Evolutionary conservation across 805 yeast species (phyloP).

Genomic region (Kazachstania africana): DNA sequence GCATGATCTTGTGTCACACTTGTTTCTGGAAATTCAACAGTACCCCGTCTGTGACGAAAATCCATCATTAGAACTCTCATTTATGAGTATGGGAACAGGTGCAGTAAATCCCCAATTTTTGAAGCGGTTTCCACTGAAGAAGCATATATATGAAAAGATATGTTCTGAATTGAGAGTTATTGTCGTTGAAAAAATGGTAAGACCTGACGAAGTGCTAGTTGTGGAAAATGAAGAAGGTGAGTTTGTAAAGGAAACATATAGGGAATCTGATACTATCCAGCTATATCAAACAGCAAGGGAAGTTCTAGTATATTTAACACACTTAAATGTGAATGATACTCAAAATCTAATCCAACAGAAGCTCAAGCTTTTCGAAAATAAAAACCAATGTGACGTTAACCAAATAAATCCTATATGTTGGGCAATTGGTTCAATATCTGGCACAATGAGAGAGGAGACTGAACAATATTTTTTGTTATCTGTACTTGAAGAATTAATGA

Average conservation of each 20-base stretch:
- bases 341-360: constrained; percentile 84
- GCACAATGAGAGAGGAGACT: constrained; percentile 95
- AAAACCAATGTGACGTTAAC: too few relatives aligned
- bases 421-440: constrained; percentile 98
- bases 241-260: constrained; percentile 87
- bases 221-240: constrained; percentile 98
- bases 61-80: constrained; percentile 34
- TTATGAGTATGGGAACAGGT: constrained; percentile 43
- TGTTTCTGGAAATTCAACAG: constrained; percentile 75
- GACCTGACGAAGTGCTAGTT: constrained; percentile 93
- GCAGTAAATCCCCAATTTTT: constrained; percentile 74
- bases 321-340: constrained; percentile 84
- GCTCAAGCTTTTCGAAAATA: too few relatives aligned
- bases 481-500: constrained; percentile 77
- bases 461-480: constrained; percentile 78
- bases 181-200: constrained; percentile 89
- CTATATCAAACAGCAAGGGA: constrained; percentile 90
- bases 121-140: constrained; percentile 68
- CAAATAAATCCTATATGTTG: constrained; percentile 83
- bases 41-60: constrained; percentile 36
- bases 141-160: constrained; percentile 65
- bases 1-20: constrained; percentile 65
- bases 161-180: constrained; percentile 73
- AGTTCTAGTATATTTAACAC: constrained; percentile 85
- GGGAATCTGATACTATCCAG: constrained; percentile 89